Evolutionary conservation across 2,329 filamentous ascomycete species (phyloP).

Genomic region (Lecanoromycetidae sp.): DNA sequence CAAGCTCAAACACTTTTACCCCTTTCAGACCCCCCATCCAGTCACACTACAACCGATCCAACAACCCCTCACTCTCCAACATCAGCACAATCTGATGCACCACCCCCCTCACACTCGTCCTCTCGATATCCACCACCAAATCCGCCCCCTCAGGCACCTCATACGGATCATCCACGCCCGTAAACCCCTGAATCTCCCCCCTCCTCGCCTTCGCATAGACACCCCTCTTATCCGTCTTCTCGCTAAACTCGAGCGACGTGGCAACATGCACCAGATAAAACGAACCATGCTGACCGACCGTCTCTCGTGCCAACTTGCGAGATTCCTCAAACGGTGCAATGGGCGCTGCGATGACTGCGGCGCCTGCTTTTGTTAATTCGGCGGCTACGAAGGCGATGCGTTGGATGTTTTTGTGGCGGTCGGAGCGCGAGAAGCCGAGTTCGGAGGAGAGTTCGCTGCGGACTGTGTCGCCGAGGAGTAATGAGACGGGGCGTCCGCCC

Average conservation of each 20-base stretch:
- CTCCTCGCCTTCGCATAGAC: constrained; percentile 73
- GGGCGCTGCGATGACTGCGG: constrained; percentile 89
- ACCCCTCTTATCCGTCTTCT: constrained; percentile 89
- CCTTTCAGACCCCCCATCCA: neutral
- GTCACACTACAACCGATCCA: constrained; percentile 50
- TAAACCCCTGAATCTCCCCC: constrained; percentile 96
- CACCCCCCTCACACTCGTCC: constrained; percentile 78
- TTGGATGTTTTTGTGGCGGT: constrained; percentile 87
- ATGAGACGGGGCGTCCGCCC: constrained; percentile 83
- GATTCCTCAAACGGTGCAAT: constrained; percentile 85
- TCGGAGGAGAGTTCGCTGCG: constrained; percentile 86
- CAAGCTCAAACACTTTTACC: neutral
- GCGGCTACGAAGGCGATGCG: constrained; percentile 94
- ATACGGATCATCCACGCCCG: constrained; percentile 94
- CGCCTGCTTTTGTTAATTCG: constrained; percentile 83
- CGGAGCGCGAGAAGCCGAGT: constrained; percentile 85
- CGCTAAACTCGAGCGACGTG: constrained; percentile 80
- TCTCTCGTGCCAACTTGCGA: constrained; percentile 64
- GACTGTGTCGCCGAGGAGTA: constrained; percentile 91
- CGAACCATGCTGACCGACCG: constrained; percentile 74
- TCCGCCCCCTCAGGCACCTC: constrained; percentile 72
- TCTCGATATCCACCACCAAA: constrained; percentile 71
- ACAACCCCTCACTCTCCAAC: constrained; percentile 75
- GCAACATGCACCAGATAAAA: constrained; percentile 96
- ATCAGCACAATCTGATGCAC: constrained; percentile 94